Conservation (phyloP, 2,329 filamentous ascomycete genomes). For the Penicillium vulpinum region DNA sequence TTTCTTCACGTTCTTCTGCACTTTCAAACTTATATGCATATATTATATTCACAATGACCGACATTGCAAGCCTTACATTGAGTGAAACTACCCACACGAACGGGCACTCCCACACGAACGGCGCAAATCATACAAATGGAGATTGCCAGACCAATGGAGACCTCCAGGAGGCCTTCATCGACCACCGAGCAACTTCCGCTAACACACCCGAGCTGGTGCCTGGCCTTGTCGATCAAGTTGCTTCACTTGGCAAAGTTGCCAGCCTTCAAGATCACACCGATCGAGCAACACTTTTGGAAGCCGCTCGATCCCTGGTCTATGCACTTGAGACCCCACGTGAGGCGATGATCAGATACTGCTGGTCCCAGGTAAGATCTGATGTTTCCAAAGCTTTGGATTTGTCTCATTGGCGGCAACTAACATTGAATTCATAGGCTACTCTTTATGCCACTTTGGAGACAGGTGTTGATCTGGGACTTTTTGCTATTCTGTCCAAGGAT, state of each 20-base stretch:
- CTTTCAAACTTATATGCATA: neutral
- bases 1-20: neutral
- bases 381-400: neutral
- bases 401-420: neutral
- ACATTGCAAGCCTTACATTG: neutral
- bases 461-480: conserved; percentile 26
- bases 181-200: conserved; percentile 14
- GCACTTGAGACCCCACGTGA: conserved; percentile 21
- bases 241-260: conserved; percentile 1
- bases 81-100: neutral
- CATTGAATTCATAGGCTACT: neutral
- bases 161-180: conserved; percentile 8
- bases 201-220: conserved; percentile 17
- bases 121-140: neutral
- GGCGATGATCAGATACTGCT: conserved; percentile 18
- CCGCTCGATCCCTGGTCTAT: conserved; percentile 16
- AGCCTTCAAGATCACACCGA: conserved; percentile 7
- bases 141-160: neutral
- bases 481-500: conserved; percentile 21
- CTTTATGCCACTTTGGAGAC: conserved; percentile 26
- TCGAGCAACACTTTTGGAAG: conserved; percentile 17
- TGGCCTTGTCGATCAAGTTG: conserved; percentile 14
- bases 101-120: neutral
- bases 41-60: neutral
- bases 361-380: conserved; percentile 11